Percentiles rank a stretch among this genome's conserved stretches.
These are phyloP conservation scores for Mycena floridula DNA, from an alignment of 768 basidiomycete genomes.

Conservation along the genomic window DNA sequence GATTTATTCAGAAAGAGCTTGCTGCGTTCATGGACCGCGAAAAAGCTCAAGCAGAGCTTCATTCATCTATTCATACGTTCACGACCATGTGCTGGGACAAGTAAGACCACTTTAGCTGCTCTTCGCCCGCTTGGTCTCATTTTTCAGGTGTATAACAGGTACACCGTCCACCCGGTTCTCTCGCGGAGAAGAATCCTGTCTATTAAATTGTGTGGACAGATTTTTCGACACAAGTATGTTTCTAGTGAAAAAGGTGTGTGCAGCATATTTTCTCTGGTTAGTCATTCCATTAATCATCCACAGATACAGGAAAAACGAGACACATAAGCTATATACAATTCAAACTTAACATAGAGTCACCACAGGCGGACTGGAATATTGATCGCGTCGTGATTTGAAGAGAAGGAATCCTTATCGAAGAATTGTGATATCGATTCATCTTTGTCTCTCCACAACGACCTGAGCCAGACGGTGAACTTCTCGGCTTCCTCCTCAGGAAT, in stretches of 20 bases:
- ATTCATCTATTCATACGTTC: slow-evolving; percentile 67
- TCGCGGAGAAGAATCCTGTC: slow-evolving; percentile 71
- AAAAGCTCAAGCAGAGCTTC: slow-evolving; percentile 66
- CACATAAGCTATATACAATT: slow-evolving; percentile 30
- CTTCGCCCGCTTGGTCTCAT: slow-evolving; percentile 2
- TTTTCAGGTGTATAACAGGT: slow-evolving; percentile 69
- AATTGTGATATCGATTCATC: slow-evolving; percentile 72
- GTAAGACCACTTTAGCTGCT: slow-evolving; percentile 36
- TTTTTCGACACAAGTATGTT: slow-evolving; percentile 85
- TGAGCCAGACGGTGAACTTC: slow-evolving; percentile 79
- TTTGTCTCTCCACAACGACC: slow-evolving; percentile 79
- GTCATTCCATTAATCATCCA: slow-evolving; percentile 28
- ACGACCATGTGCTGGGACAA: slow-evolving; percentile 92
- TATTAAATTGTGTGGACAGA: slow-evolving; percentile 86
- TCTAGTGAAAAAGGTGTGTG: slow-evolving; percentile 53
- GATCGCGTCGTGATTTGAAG: slow-evolving; percentile 21
- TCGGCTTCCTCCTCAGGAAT: slow-evolving; percentile 53
- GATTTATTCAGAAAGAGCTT: slow-evolving; percentile 67
- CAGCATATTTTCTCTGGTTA: neutral
- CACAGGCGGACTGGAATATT: slow-evolving; percentile 59
- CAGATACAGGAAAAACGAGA: slow-evolving; percentile 43
- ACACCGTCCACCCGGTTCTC: slow-evolving; percentile 76
- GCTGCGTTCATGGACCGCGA: slow-evolving; percentile 72
- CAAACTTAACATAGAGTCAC: too few species aligned
- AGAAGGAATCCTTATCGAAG: slow-evolving; percentile 45